A percentile compares a stretch with the other conserved stretches of the same genome.
Conservation (phyloP, 2,329 filamentous ascomycete genomes). For the Aspergillus tubingensis region DNA sequence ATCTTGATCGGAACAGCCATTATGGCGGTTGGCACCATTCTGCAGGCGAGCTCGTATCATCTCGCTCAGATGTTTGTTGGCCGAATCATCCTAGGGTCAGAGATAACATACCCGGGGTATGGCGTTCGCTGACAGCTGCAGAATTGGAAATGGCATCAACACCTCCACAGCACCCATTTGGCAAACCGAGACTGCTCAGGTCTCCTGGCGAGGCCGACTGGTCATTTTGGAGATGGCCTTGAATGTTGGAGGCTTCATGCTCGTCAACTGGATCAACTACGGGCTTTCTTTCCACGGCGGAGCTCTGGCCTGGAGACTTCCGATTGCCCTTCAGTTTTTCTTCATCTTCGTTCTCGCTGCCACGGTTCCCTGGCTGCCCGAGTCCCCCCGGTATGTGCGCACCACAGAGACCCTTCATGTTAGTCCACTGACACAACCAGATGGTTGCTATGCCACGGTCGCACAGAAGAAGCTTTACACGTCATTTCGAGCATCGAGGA, state of each 20-base stretch:
- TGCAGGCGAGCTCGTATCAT: neutral
- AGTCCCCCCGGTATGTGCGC: constrained; percentile 29
- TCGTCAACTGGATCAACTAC: constrained; percentile 47
- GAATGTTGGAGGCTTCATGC: constrained; percentile 41
- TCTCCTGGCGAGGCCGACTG: constrained; percentile 28
- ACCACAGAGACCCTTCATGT: neutral
- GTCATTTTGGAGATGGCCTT: constrained; percentile 35
- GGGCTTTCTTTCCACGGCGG: constrained; percentile 45
- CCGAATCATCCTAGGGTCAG: neutral
- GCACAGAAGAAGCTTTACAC: constrained; percentile 48
- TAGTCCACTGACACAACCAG: constrained; percentile 18
- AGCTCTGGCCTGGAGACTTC: constrained; percentile 35
- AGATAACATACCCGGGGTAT: neutral
- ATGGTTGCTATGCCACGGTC: constrained; percentile 48
- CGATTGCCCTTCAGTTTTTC: constrained; percentile 35
- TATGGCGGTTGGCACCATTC: neutral
- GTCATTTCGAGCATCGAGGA: constrained; percentile 53
- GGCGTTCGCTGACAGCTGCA: neutral
- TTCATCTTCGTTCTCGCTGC: constrained; percentile 29
- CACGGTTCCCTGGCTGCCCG: constrained; percentile 39
- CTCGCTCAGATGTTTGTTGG: neutral
- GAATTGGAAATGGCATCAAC: constrained; percentile 44
- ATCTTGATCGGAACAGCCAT: neutral
- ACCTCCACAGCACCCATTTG: constrained; percentile 53
- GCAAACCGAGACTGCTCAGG: constrained; percentile 53